phyloP scores from a whole-genome alignment of 192 early-diverging fungal genomes.

The Fimicolochytrium jonesii region DNA sequence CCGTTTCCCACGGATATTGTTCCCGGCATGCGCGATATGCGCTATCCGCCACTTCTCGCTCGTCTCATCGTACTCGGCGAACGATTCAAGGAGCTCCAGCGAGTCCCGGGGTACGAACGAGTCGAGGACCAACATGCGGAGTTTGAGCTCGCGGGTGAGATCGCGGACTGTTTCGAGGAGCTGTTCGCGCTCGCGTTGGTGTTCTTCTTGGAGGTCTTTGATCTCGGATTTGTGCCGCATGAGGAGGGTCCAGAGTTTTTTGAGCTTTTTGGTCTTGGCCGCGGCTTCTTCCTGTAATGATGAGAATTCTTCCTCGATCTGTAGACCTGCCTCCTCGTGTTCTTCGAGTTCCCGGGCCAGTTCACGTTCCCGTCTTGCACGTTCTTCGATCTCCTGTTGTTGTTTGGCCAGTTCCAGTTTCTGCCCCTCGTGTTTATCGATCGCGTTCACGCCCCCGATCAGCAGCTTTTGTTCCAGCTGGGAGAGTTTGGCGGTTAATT shows the following conservation, averaged over 20 bases:
- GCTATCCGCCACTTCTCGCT: slow-evolving; percentile 55
- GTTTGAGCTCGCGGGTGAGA: slow-evolving; percentile 47
- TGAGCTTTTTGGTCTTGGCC: slow-evolving; percentile 57
- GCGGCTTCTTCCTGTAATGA: slow-evolving; percentile 64
- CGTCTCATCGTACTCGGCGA: slow-evolving; percentile 54
- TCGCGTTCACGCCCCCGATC: slow-evolving; percentile 52
- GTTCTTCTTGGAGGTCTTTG: slow-evolving; percentile 57
- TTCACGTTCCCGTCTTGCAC: slow-evolving; percentile 42
- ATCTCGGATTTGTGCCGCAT: slow-evolving; percentile 53
- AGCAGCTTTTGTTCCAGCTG: slow-evolving; percentile 55
- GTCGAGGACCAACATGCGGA: slow-evolving; percentile 54
- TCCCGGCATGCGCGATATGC: slow-evolving; percentile 54
- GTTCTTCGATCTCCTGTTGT: slow-evolving; percentile 41
- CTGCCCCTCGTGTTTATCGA: slow-evolving; percentile 49
- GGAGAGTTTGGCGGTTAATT: slow-evolving; percentile 39
- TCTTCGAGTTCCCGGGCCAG: slow-evolving; percentile 46
- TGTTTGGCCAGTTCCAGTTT: slow-evolving; percentile 45
- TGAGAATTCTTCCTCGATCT: slow-evolving; percentile 59
- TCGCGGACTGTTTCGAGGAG: slow-evolving; percentile 58
- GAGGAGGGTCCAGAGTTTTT: slow-evolving; percentile 54
- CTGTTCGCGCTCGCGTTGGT: slow-evolving; percentile 54
- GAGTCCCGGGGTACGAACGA: slow-evolving; percentile 57
- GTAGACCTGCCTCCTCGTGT: slow-evolving; percentile 52
- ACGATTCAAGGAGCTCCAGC: slow-evolving; percentile 43
- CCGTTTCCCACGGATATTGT: slow-evolving; percentile 56